phyloP scores from a whole-genome alignment of 129 eudicot species.

The Scalesia atractyloides region DNA sequence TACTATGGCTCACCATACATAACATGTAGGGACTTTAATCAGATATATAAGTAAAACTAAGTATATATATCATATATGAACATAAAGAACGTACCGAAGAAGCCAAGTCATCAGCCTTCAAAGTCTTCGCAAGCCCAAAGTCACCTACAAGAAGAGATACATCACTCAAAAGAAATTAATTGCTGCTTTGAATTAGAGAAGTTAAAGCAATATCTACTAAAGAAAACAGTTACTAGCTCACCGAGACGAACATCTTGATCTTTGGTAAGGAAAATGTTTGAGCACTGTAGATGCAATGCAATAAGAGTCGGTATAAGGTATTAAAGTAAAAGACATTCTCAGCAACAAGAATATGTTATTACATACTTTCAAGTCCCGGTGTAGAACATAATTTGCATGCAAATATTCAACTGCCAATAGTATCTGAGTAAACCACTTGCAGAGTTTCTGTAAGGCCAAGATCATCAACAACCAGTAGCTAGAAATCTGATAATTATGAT shows the following conservation, averaged over 20 bases:
- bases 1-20: conserved; percentile 7
- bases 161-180: neutral
- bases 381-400: conserved; percentile 92
- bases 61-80: conserved; percentile 14
- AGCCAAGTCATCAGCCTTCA: conserved; percentile 98
- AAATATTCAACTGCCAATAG: conserved; percentile 92
- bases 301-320: conserved; percentile 18
- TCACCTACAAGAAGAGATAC: conserved; percentile 59
- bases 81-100: conserved; percentile 74
- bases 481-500: conserved; percentile 9
- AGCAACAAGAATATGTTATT: conserved; percentile 20
- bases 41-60: conserved; percentile 11
- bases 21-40: conserved; percentile 10
- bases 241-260: conserved; percentile 98
- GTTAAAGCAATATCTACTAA: conserved; percentile 5
- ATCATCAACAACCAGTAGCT: conserved; percentile 9
- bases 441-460: conserved; percentile 60
- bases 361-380: conserved; percentile 91
- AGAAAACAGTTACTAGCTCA: conserved; percentile 38
- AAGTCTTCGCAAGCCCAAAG: conserved; percentile 98
- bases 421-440: conserved; percentile 95
- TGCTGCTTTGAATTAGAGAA: conserved; percentile 1
- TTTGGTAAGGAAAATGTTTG: conserved; percentile 94
- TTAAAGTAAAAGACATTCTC: neutral
- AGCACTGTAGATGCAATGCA: conserved; percentile 62